Conservation (phyloP, 2,329 filamentous ascomycete genomes). For the Biscogniauxia sp. region DNA sequence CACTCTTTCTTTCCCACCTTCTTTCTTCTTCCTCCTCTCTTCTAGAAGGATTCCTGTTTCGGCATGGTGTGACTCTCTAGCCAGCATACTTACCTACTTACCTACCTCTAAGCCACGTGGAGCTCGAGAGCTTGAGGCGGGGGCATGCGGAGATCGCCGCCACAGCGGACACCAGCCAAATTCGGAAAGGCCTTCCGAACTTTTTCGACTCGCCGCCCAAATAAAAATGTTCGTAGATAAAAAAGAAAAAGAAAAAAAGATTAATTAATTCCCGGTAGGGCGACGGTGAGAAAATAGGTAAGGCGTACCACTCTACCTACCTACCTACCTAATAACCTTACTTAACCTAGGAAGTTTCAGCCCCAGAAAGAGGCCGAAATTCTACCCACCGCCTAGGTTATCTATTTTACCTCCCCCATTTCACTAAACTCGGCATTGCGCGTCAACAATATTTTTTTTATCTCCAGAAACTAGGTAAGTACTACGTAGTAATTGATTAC, state of each 20-base stretch:
- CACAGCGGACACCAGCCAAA: not conserved
- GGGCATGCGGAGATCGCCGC: not conserved
- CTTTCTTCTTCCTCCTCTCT: not conserved
- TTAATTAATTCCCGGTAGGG: too few relatives aligned
- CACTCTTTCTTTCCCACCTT: not conserved
- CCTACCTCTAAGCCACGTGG: not conserved
- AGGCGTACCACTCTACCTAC: too few relatives aligned
- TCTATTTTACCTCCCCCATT: too few relatives aligned
- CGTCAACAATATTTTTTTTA: too few relatives aligned
- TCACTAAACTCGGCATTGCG: too few relatives aligned
- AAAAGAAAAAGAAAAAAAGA: not conserved
- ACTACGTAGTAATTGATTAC: too few relatives aligned
- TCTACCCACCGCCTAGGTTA: not conserved
- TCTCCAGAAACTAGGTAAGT: too few relatives aligned
- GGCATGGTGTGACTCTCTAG: not conserved
- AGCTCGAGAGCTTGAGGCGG: not conserved
- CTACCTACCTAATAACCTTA: too few relatives aligned
- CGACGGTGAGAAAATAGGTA: not conserved
- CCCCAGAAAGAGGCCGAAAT: not conserved
- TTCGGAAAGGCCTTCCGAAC: not conserved
- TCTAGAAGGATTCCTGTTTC: not conserved
- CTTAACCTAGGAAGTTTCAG: too few relatives aligned
- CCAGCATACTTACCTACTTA: too few relatives aligned
- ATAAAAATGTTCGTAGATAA: too few relatives aligned
- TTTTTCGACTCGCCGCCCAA: not conserved